A percentile compares a stretch with the other conserved stretches of the same genome.
Evolutionary conservation across 352 stramenopile species (phyloP).

Genomic region (Phytophthora fragariaefolia): DNA sequence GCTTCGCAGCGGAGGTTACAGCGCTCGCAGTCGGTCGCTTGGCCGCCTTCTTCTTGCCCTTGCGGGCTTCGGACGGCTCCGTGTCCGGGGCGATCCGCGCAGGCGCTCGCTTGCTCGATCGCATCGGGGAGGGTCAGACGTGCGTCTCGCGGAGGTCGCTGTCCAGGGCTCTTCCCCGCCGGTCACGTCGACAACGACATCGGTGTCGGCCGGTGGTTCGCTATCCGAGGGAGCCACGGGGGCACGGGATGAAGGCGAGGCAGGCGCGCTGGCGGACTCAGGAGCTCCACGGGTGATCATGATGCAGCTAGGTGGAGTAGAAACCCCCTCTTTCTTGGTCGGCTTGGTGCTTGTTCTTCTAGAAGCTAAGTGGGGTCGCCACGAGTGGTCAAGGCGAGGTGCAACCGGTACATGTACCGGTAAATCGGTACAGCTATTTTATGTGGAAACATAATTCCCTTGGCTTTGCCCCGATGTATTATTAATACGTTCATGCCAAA

Average conservation of each 20-base stretch:
- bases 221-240: slow-evolving; percentile 1
- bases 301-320: background rate
- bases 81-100: background rate
- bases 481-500: too few relatives aligned
- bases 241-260: slow-evolving; percentile 13
- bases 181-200: slow-evolving; percentile 19
- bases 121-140: background rate
- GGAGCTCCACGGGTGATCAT: slow-evolving; percentile 18
- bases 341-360: slow-evolving; percentile 10
- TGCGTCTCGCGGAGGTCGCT: slow-evolving; percentile 2
- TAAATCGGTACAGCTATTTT: background rate
- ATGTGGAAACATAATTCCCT: slow-evolving; percentile 1
- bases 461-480: background rate
- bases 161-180: slow-evolving; percentile 10
- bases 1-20: background rate
- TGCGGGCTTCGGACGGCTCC: background rate
- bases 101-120: background rate
- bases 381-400: background rate
- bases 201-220: background rate
- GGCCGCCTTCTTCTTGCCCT: background rate
- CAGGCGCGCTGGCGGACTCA: slow-evolving; percentile 5
- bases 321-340: slow-evolving; percentile 7
- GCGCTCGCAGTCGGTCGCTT: background rate
- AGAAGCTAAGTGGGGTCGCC: slow-evolving; percentile 5
- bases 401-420: background rate